These are phyloP conservation scores for Ocimum tenuiflorum DNA, from an alignment of 257 asterid species.

Conservation along the genomic window DNA sequence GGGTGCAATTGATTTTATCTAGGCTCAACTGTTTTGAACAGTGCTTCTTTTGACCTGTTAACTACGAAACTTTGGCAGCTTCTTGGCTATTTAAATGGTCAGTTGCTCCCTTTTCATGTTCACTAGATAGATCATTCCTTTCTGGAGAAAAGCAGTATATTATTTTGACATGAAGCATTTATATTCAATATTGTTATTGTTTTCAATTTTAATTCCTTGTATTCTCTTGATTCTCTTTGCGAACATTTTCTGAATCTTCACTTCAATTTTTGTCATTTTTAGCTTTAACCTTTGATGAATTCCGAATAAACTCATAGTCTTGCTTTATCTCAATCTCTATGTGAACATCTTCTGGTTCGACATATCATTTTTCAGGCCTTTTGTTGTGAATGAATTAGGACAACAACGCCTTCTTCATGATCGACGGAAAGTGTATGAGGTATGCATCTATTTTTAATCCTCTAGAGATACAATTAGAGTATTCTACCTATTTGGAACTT, in stretches of 20 bases:
- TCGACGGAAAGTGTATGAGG: conserved; percentile 96
- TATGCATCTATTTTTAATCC: conserved; percentile 27
- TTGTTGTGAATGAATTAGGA: conserved; percentile 83
- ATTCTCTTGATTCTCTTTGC: no score
- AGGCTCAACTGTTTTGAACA: no score
- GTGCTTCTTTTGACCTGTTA: no score
- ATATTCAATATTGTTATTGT: conserved; percentile 1
- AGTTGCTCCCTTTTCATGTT: background rate
- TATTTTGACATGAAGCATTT: background rate
- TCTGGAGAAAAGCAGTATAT: background rate
- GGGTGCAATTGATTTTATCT: no score
- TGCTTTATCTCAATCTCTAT: background rate
- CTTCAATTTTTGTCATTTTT: conserved; percentile 7
- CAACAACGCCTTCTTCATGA: conserved; percentile 94
- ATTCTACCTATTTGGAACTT: background rate
- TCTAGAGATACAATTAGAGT: background rate
- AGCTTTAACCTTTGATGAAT: background rate
- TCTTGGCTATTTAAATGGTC: conserved; percentile 7
- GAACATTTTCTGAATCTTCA: no score
- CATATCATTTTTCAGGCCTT: conserved; percentile 55
- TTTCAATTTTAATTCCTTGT: conserved; percentile 2
- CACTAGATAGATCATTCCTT: background rate
- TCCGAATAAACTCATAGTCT: background rate
- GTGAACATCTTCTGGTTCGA: conserved; percentile 14
- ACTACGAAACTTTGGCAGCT: background rate